Percentiles rank a stretch among this genome's conserved stretches.
Conservation (phyloP, 208 protist genomes). For the Naegleria lovaniensis region DNA sequence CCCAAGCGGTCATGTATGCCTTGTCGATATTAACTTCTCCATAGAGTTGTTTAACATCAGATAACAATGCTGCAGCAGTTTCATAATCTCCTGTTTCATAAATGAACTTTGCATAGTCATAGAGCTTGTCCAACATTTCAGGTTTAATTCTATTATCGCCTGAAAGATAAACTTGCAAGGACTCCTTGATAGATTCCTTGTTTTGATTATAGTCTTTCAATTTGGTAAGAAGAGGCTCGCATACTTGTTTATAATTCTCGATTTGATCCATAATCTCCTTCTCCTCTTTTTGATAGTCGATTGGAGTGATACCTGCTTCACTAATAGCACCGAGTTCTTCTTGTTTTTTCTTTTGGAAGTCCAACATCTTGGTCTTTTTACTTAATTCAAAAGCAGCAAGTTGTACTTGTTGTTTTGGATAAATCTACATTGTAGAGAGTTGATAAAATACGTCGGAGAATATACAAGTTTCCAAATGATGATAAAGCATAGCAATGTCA, state of each 20-base stretch:
- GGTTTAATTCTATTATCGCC: not conserved
- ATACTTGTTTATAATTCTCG: not conserved
- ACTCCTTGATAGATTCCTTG: not conserved
- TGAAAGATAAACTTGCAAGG: not conserved
- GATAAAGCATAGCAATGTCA: not conserved
- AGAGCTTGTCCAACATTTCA: not conserved
- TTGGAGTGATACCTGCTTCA: not conserved
- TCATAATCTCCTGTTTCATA: constrained; percentile 7
- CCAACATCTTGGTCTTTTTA: not conserved
- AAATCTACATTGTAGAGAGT: not conserved
- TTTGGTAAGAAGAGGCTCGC: not conserved
- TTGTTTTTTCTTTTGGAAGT: not conserved
- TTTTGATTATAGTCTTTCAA: not conserved
- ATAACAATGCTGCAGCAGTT: not conserved
- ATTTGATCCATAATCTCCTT: not conserved
- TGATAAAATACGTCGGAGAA: too few species aligned
- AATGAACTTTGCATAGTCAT: not conserved
- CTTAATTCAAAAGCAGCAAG: not conserved
- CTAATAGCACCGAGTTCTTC: not conserved
- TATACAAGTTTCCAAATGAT: too few species aligned
- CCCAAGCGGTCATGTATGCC: not conserved
- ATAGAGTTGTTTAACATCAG: not conserved
- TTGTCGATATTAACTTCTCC: not conserved
- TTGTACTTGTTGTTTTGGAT: not conserved
- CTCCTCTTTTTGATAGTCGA: not conserved